A percentile compares a stretch with the other conserved stretches of the same genome.
Evolutionary conservation across 495 filamentous ascomycete genomes (phyloP).

Genomic region (Acidiella bohemica): DNA sequence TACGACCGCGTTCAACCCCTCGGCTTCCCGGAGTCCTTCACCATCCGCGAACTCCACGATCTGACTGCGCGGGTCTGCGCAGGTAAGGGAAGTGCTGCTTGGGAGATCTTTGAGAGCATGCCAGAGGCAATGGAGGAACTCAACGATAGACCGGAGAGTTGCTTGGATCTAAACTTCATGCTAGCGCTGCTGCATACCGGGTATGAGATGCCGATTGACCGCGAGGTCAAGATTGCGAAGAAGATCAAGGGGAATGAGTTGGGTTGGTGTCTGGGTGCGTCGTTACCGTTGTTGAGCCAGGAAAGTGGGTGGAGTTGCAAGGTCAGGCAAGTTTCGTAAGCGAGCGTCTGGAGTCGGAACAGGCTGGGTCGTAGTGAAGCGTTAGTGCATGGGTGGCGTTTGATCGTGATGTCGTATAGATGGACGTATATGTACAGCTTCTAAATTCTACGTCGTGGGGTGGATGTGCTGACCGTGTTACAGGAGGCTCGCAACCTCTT

Average conservation of each 20-base stretch:
- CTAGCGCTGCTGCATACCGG: conserved; percentile 81
- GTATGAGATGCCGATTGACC: conserved; percentile 93
- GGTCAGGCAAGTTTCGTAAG: conserved; percentile 42
- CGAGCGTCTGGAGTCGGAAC: too few relatives aligned
- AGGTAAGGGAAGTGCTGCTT: conserved; percentile 49
- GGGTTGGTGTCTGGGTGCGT: conserved; percentile 95
- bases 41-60: conserved; percentile 70
- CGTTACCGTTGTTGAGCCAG: conserved; percentile 59
- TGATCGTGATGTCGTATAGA: too few relatives aligned
- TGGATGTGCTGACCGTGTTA: too few relatives aligned
- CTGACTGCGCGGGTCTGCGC: conserved; percentile 72
- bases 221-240: conserved; percentile 95
- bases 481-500: conserved; percentile 11
- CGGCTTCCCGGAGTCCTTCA: conserved; percentile 93
- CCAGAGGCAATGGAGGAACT: conserved; percentile 64
- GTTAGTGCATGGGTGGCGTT: too few relatives aligned
- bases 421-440: too few relatives aligned
- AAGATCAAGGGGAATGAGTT: conserved; percentile 95
- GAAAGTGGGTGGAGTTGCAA: conserved; percentile 66
- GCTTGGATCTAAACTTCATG: conserved; percentile 94
- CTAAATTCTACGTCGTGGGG: too few relatives aligned
- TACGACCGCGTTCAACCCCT: conserved; percentile 82
- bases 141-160: conserved; percentile 68
- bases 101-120: conserved; percentile 64
- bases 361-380: too few relatives aligned